Evolutionary conservation across 352 stramenopile species (phyloP), one percentile per base, ranked within the genome.

Genomic region (Pythium vanterpoolii): DNA sequence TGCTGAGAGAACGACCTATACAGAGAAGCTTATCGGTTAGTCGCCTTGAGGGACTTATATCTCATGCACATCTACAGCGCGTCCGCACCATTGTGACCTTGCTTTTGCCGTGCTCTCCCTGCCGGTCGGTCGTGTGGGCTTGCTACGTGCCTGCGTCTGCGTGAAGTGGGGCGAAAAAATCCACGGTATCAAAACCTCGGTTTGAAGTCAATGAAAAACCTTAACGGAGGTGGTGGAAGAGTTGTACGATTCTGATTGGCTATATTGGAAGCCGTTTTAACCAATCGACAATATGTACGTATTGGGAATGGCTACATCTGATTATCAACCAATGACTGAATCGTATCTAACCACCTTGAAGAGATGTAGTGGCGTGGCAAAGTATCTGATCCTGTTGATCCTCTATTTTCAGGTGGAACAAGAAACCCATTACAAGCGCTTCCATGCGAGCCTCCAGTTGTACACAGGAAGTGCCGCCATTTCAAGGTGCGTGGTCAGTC

Each of bases 1-100:
- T 57, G 93, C 93, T 42, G 92, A 98, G 34, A 99, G 86, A 70
- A 99, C 95, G 62, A 99, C 96, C 96, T 96, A 42, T 13, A 26
- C 50, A 27, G 4, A 19, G 24, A 48, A 7, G 13, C 14, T 38
- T 23, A 19, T 26, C n/a, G 8, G 6, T 54, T 51, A 31, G 27
- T 36, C 27, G 11, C 51, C 3, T 2, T 19, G 4, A 1, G 6
- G 36, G n/a, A 9, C 16, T 8, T 43, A 33, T 40, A 40, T 38
- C 26, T 23, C 21, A 36, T 42, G 34, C 18, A 18, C 39, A 45
- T 18, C 6, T 24, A 45, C 13, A 42, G 13, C 5, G 16, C 8
- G 1, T 30, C 24, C 58, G 34, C 30, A 65, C 58, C 58, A 65
- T 65, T 9, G 42, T 48, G 42, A 48, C 24, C 42, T 48, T 48